phyloP scores from a whole-genome alignment of 2,329 filamentous ascomycete genomes.

The Blastomyces parvus region DNA sequence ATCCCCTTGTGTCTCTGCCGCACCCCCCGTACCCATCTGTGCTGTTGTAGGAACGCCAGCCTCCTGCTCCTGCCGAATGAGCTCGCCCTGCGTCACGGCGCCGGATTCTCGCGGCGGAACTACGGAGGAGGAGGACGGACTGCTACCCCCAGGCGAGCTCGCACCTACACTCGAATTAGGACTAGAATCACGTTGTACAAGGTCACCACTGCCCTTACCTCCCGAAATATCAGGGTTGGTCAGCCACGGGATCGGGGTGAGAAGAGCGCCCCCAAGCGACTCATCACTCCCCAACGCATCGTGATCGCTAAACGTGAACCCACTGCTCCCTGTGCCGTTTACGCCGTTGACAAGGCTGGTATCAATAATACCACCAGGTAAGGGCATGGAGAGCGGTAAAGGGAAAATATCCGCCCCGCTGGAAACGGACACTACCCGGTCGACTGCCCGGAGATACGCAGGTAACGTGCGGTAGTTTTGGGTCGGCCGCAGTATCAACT shows the following conservation, averaged over 20 bases:
- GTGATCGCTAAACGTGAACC: conserved; percentile 28
- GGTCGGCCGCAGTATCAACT: conserved; percentile 68
- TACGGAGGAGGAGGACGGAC: background rate
- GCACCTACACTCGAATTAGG: conserved; percentile 7
- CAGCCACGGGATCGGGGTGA: conserved; percentile 93
- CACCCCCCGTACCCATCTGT: conserved; percentile 29
- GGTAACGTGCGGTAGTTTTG: conserved; percentile 72
- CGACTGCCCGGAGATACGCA: conserved; percentile 79
- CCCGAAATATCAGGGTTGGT: conserved; percentile 23
- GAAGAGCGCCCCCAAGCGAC: conserved; percentile 73
- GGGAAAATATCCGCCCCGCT: conserved; percentile 74
- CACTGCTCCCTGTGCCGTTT: conserved; percentile 28
- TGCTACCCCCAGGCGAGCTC: background rate
- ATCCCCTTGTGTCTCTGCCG: conserved; percentile 32
- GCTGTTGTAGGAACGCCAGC: conserved; percentile 64
- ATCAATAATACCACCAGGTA: conserved; percentile 38
- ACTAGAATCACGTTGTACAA: conserved; percentile 17
- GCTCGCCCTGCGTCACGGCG: conserved; percentile 71
- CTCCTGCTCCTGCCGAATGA: conserved; percentile 77
- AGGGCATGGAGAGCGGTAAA: conserved; percentile 52
- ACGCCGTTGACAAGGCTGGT: conserved; percentile 47
- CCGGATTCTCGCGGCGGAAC: conserved; percentile 32
- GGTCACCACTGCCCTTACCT: conserved; percentile 19
- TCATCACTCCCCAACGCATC: conserved; percentile 66
- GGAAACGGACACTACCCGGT: conserved; percentile 83